Evolutionary conservation across 805 yeast species (phyloP), one percentile per base, ranked within the genome.

Genomic region (Saccharomyces paradoxus): DNA sequence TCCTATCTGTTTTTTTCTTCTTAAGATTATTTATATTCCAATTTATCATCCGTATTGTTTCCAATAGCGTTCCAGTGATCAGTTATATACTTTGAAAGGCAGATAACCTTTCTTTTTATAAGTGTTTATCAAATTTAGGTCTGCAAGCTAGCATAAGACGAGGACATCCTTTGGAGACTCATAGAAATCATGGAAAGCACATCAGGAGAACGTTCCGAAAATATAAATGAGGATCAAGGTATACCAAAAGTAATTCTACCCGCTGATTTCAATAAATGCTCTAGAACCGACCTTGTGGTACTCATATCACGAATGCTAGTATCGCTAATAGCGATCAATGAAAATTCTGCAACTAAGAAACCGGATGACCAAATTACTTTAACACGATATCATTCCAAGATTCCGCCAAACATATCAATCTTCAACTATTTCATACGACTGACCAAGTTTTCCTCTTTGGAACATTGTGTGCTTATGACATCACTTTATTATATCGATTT

Each of bases 401-500:
- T 92, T 0, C 96, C 97, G 3, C 98, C 99, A 0, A 80, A 80
- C 17, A 92, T 92, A 48, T 85, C 96, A 5, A 81, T 90, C 14
- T 80, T 79, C 59, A 87, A 87, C 53, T 92, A 92, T 63, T 70
- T 91, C 48, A 71, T 83, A 49, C 78, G 98, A 61, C 74, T 92
- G 50, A 79, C 92, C 7, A 86, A 87, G 62, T 92, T 87, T 70
- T 90, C 96, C 55, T 83, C 89, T 49, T 75, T 94, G 55, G 96
- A 90, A 60, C 87, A 87, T 57, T 87, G 95, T 4, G 87, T 92
- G 1, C 73, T 92, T 41, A 74, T 92, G 50, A 78, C 95, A 1
- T 78, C 94, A 13, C 83, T 94, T n/a, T 92, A 90, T 67, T 91
- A 90, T 64, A 90, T 91, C 54, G 99, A 92, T 67, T 74, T 94